A percentile compares a stretch with the other conserved stretches of the same genome.
Conservation (phyloP, 73 alveolate species). For the Paramecium tetraurelia region DNA sequence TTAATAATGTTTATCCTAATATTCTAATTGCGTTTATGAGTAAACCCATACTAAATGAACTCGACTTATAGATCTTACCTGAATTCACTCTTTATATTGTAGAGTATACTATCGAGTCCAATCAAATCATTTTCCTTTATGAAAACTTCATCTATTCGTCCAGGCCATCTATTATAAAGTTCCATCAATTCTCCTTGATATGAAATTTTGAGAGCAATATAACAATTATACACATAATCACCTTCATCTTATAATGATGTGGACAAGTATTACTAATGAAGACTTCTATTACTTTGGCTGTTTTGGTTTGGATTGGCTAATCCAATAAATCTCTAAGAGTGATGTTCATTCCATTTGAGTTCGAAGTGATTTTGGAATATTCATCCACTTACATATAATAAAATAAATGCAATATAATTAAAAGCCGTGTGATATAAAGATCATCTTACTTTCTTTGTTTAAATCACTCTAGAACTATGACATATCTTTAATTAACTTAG, state of each 20-base stretch:
- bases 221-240: background rate
- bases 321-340: background rate
- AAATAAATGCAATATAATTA: background rate
- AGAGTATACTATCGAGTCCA: background rate
- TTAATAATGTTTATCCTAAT: background rate
- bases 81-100: background rate
- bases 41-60: background rate
- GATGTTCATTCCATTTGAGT: background rate
- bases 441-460: background rate
- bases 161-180: background rate
- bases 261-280: background rate
- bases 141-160: background rate
- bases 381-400: background rate
- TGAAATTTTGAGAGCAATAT: background rate
- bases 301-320: background rate
- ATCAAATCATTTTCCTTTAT: background rate
- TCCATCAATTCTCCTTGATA: background rate
- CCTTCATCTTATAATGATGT: background rate
- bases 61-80: background rate
- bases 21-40: background rate
- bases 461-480: background rate
- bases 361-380: background rate
- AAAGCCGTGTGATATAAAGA: too few relatives aligned
- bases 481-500: background rate
- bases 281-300: background rate